Evolutionary conservation across 257 asterid species (phyloP).

Genomic region (Jasminum sambac): DNA sequence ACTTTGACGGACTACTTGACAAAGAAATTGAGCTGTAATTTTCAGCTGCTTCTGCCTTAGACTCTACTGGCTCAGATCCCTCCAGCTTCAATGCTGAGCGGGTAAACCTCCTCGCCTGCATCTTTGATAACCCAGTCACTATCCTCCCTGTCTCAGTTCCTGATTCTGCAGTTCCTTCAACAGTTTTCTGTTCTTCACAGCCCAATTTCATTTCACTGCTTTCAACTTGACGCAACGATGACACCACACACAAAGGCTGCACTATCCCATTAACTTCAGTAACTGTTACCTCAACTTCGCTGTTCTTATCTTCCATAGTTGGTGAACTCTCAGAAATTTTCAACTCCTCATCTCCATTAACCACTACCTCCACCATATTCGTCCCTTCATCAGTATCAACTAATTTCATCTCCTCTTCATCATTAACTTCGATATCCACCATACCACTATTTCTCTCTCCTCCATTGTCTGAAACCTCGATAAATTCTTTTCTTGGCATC

Average conservation of each 20-base stretch:
- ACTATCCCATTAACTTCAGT: constrained; percentile 22
- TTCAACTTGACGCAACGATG: constrained; percentile 29
- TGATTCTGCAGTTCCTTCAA: constrained; percentile 16
- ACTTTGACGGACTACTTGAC: constrained; percentile 40
- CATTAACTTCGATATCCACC: constrained; percentile 22
- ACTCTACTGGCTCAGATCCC: constrained; percentile 21
- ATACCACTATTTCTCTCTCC: constrained; percentile 34
- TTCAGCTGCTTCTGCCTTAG: constrained; percentile 26
- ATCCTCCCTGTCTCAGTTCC: constrained; percentile 35
- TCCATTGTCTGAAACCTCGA: constrained; percentile 22
- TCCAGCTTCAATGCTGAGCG: constrained; percentile 51
- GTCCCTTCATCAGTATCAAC: constrained; percentile 8
- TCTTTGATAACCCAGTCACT: constrained; percentile 28
- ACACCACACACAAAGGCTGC: constrained; percentile 27
- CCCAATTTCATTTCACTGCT: constrained; percentile 20
- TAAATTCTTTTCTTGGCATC: constrained; percentile 24
- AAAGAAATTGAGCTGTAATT: constrained; percentile 25
- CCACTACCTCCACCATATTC: not conserved
- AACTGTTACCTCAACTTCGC: constrained; percentile 27
- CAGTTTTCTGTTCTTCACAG: constrained; percentile 22
- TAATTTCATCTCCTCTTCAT: not conserved
- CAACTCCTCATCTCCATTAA: constrained; percentile 23
- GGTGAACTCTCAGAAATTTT: constrained; percentile 30
- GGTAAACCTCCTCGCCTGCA: constrained; percentile 53
- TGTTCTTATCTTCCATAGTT: constrained; percentile 16